phyloP scores from a whole-genome alignment of 805 yeast species.

The Maudiozyma saulgeensis region DNA sequence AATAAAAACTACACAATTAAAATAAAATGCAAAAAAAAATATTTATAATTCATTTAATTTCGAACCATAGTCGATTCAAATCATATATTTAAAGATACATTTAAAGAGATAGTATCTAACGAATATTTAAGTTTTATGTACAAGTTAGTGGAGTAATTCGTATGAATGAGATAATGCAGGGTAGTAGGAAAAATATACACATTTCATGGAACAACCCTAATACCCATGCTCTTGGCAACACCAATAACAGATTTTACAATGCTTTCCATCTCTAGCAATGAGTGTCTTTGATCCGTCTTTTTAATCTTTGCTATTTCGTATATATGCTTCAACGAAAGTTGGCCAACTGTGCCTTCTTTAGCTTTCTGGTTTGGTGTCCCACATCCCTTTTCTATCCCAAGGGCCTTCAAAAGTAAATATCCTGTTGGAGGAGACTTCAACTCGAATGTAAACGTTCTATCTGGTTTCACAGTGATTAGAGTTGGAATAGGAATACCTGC shows the following conservation, averaged over 20 bases:
- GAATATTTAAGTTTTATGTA: not conserved
- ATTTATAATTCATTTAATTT: not conserved
- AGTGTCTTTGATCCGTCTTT: constrained; percentile 74
- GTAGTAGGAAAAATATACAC: not conserved
- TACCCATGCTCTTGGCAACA: constrained; percentile 85
- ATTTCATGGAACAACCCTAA: constrained; percentile 57
- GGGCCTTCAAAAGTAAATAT: constrained; percentile 69
- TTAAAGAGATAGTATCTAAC: not conserved
- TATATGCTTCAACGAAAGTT: constrained; percentile 70
- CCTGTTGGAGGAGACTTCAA: constrained; percentile 88
- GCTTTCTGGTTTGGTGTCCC: constrained; percentile 36
- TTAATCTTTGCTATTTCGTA: constrained; percentile 93
- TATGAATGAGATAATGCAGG: not conserved
- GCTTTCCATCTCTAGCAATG: constrained; percentile 56
- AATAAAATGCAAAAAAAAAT: not conserved
- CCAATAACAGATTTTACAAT: constrained; percentile 77
- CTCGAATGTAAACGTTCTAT: constrained; percentile 78
- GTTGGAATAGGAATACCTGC: constrained; percentile 91
- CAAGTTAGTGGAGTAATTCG: not conserved
- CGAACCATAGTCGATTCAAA: not conserved
- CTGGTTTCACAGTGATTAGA: constrained; percentile 78
- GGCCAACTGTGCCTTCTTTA: constrained; percentile 42
- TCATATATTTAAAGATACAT: not conserved
- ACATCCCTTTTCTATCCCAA: constrained; percentile 67
- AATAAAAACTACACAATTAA: not conserved